Conservation (phyloP, 2,329 filamentous ascomycete genomes). For the Hypoxylon sp. region DNA sequence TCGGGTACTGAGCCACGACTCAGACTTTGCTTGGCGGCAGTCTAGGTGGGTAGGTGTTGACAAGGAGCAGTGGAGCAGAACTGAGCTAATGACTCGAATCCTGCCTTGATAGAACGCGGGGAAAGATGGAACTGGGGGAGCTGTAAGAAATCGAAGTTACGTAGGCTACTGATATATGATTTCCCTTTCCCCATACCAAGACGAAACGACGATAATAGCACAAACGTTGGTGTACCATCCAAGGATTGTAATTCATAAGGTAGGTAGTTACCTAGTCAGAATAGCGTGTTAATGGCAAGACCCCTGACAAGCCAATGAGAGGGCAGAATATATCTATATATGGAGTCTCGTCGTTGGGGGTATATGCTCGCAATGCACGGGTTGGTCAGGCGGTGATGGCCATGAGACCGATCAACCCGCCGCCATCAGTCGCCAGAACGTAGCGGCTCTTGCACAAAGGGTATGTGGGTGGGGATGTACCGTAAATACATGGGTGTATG, state of each 20-base stretch:
- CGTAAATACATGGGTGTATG: neutral
- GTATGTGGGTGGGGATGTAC: constrained; percentile 14
- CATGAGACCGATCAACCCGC: constrained; percentile 31
- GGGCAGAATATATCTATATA: constrained; percentile 16
- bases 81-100: neutral
- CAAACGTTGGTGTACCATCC: constrained; percentile 17
- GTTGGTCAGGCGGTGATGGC: constrained; percentile 39
- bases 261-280: constrained; percentile 23
- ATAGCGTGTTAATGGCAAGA: constrained; percentile 29
- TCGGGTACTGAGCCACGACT: constrained; percentile 3
- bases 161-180: constrained; percentile 7
- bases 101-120: neutral
- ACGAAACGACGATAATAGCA: constrained; percentile 7
- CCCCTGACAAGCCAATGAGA: constrained; percentile 31
- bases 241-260: constrained; percentile 19
- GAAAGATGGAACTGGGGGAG: neutral
- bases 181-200: neutral
- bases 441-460: constrained; percentile 29
- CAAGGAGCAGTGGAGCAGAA: neutral
- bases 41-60: neutral
- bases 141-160: neutral
- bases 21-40: neutral
- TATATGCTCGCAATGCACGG: constrained; percentile 24
- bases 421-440: constrained; percentile 26
- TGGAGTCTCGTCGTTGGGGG: constrained; percentile 28